These are phyloP conservation scores for Trichoderma oligosporum DNA, from an alignment of 2,329 filamentous ascomycete genomes.

Conservation along the genomic window DNA sequence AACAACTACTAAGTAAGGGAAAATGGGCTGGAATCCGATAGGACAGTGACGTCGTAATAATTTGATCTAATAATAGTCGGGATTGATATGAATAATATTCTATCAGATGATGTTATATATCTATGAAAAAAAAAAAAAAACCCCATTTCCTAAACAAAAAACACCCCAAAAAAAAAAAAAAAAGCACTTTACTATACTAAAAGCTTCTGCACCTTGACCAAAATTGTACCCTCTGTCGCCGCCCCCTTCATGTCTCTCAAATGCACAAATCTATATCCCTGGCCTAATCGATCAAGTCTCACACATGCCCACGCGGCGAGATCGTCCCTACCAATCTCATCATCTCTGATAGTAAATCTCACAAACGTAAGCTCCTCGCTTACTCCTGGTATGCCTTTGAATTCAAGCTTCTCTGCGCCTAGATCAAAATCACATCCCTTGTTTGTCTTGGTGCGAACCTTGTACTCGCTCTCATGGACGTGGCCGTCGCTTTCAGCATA, in stretches of 20 bases:
- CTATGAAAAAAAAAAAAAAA: neutral
- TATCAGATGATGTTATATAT: neutral
- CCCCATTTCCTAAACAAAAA: neutral
- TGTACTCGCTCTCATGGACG: conserved; percentile 46
- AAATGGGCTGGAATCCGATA: neutral
- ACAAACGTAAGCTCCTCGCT: conserved; percentile 70
- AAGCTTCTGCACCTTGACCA: conserved; percentile 70
- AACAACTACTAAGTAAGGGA: conserved; percentile 43
- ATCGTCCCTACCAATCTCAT: conserved; percentile 73
- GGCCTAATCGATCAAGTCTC: conserved; percentile 71
- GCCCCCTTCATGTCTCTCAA: conserved; percentile 67
- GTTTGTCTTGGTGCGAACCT: conserved; percentile 56
- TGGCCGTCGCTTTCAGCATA: conserved; percentile 38
- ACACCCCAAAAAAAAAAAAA: neutral
- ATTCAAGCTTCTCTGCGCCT: conserved; percentile 53
- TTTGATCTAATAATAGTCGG: neutral
- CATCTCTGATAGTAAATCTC: conserved; percentile 82
- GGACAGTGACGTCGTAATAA: neutral
- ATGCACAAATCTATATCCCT: conserved; percentile 74
- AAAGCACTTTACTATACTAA: conserved; percentile 24
- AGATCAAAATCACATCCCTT: conserved; percentile 63
- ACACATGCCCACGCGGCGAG: conserved; percentile 87
- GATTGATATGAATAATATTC: neutral
- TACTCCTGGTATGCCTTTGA: conserved; percentile 52
- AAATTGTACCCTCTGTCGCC: conserved; percentile 62